These are phyloP conservation scores for Paracamarosporium sp. DNA, from an alignment of 2,329 filamentous ascomycete species.

Conservation along the genomic window DNA sequence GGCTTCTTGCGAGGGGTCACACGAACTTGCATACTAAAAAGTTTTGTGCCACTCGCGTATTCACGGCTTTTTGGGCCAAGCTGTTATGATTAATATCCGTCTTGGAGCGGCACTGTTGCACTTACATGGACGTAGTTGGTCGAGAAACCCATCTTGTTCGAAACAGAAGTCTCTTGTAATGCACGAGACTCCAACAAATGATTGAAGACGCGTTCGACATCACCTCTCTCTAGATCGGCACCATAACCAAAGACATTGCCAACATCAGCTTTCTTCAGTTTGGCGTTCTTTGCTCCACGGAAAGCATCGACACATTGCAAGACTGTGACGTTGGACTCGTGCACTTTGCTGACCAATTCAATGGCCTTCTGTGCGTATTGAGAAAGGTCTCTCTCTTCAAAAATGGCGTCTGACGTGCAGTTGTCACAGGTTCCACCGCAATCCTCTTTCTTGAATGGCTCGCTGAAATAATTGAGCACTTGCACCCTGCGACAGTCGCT, in stretches of 20 bases:
- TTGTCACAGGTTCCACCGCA: conserved; percentile 87
- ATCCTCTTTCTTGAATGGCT: conserved; percentile 74
- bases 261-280: conserved; percentile 60
- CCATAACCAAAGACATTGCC: conserved; percentile 71
- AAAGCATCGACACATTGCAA: conserved; percentile 86
- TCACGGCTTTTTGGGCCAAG: conserved; percentile 54
- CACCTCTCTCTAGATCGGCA: conserved; percentile 72
- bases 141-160: conserved; percentile 71
- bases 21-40: conserved; percentile 62
- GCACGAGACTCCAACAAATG: conserved; percentile 76
- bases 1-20: conserved; percentile 51
- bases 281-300: conserved; percentile 70
- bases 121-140: conserved; percentile 75
- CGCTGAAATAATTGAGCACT: conserved; percentile 93
- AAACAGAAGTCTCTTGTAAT: conserved; percentile 72
- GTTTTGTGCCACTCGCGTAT: conserved; percentile 45
- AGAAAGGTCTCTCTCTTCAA: conserved; percentile 79
- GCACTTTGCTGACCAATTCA: conserved; percentile 66
- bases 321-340: conserved; percentile 65
- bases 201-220: conserved; percentile 85
- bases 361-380: conserved; percentile 75
- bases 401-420: conserved; percentile 75
- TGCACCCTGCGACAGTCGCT: conserved; percentile 87
- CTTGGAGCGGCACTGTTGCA: conserved; percentile 8
- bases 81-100: conserved; percentile 20